A percentile compares a stretch with the other conserved stretches of the same genome.
phyloP scores from a whole-genome alignment of 1,139 yeast genomes.

The Saccharomyces pastorianus region DNA sequence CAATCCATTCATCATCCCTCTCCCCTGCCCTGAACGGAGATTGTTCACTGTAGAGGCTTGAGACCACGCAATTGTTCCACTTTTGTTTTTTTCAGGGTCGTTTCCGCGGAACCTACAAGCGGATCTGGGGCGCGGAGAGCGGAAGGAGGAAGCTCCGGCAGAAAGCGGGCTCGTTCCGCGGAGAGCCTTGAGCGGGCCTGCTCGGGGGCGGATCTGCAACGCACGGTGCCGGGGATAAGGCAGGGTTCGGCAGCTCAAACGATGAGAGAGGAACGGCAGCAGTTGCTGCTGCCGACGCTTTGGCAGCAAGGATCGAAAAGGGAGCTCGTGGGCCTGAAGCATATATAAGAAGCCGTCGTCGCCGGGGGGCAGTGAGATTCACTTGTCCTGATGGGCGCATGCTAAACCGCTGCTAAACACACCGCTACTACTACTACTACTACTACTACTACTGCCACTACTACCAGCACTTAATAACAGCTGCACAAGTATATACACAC shows the following conservation, averaged over 20 bases:
- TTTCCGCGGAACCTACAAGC: too few relatives aligned
- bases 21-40: too few relatives aligned
- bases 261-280: not conserved
- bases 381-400: not conserved
- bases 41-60: too few relatives aligned
- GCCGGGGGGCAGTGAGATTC: not conserved
- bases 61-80: too few relatives aligned
- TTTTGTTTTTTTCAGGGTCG: too few relatives aligned
- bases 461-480: not conserved
- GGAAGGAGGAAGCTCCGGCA: too few relatives aligned
- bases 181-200: not conserved
- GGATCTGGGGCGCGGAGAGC: too few relatives aligned
- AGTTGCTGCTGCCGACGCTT: not conserved
- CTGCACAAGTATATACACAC: not conserved
- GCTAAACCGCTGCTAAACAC: too few relatives aligned
- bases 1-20: too few relatives aligned
- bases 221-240: slow-evolving; percentile 1
- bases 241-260: not conserved
- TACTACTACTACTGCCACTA: too few relatives aligned
- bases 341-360: not conserved
- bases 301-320: not conserved
- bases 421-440: too few relatives aligned
- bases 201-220: not conserved
- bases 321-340: not conserved
- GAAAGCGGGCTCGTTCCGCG: slow-evolving; percentile 1